Evolutionary conservation across 257 asterid genomes (phyloP), one percentile per base, ranked within the genome.

Genomic region (Fraxinus excelsior): DNA sequence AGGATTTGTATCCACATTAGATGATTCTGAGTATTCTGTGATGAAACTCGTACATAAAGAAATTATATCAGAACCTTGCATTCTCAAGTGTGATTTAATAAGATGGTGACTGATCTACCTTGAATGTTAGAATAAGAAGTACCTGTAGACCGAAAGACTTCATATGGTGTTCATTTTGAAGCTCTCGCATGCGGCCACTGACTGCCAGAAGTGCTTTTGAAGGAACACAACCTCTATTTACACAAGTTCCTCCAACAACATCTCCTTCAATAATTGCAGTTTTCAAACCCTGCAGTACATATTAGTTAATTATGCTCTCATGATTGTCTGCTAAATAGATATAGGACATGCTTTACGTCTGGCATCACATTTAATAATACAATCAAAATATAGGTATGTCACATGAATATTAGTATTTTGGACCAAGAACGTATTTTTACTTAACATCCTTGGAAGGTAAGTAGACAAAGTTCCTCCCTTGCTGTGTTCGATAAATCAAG

Each of bases 141-240:
- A 93, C 98, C 97, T 89, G 97, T 82, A 93, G 85, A 77, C 98
- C 97, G 49, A 93, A 91, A 62, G 96, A 85, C 84, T 90, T 91
- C 93, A 93, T 81, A 78, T 90, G 98, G 26, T 86, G 97, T 74
- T 91, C 97, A 74, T 90, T 88, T 71, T 90, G 97, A 84, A 93
- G 96, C 80, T 91, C 98, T 67, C 96, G 85, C 98, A 91, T 93
- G 71, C 97, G 92, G 42, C 97, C 97, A 86, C 97, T 92, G 71
- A 88, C 97, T 35, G 97, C 96, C 71, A 92, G 90, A 81, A 92
- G 97, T 70, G 97, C 97, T 82, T 92, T 92, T 70, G 98, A 93
- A 80, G 98, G 97, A 75, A 91, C 97, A 65, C 97, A 90, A 19
- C 97, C 97, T 84, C 98, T 86, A 71, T 91, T 93, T 67, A 93